These are phyloP conservation scores for Tylopilus rubrobrunneus DNA, from an alignment of 768 basidiomycete species.

Conservation along the genomic window DNA sequence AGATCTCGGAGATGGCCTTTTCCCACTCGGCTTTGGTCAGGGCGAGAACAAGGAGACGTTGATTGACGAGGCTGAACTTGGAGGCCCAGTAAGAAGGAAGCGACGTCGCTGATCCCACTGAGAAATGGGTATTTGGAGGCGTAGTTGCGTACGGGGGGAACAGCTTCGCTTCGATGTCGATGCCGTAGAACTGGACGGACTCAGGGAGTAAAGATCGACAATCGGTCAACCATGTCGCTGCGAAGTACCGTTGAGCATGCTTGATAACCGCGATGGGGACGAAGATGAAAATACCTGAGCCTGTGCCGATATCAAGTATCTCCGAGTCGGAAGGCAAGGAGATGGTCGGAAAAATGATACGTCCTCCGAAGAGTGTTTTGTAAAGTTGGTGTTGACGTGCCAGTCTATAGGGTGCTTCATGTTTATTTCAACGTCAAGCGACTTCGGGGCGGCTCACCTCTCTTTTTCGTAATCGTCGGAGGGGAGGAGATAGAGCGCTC, in stretches of 20 bases:
- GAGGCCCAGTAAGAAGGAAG: slow-evolving; percentile 29
- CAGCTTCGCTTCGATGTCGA: neutral
- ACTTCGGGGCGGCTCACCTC: slow-evolving; percentile 3
- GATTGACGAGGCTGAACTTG: slow-evolving; percentile 30
- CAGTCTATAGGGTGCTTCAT: slow-evolving; percentile 2
- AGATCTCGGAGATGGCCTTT: slow-evolving; percentile 21
- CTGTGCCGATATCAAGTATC: slow-evolving; percentile 22
- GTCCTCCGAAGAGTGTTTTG: slow-evolving; percentile 13
- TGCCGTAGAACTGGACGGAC: slow-evolving; percentile 11
- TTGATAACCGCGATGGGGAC: too few relatives aligned
- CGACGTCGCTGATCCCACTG: slow-evolving; percentile 9
- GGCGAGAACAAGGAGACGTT: slow-evolving; percentile 30
- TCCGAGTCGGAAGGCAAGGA: slow-evolving; percentile 6
- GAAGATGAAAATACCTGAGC: slow-evolving; percentile 21
- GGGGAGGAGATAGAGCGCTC: slow-evolving; percentile 21
- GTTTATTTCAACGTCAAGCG: neutral
- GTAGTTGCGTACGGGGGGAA: neutral
- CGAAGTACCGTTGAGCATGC: neutral
- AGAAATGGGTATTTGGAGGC: slow-evolving; percentile 9
- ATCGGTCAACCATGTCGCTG: slow-evolving; percentile 19
- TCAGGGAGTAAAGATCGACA: slow-evolving; percentile 7
- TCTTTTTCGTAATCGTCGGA: slow-evolving; percentile 16
- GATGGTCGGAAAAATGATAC: slow-evolving; percentile 12
- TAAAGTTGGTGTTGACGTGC: slow-evolving; percentile 18
- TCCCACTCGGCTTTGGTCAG: slow-evolving; percentile 24